Evolutionary conservation across 2,329 filamentous ascomycete species (phyloP), one percentile per base, ranked within the genome.

Genomic region (Ustilaginoidea virens): DNA sequence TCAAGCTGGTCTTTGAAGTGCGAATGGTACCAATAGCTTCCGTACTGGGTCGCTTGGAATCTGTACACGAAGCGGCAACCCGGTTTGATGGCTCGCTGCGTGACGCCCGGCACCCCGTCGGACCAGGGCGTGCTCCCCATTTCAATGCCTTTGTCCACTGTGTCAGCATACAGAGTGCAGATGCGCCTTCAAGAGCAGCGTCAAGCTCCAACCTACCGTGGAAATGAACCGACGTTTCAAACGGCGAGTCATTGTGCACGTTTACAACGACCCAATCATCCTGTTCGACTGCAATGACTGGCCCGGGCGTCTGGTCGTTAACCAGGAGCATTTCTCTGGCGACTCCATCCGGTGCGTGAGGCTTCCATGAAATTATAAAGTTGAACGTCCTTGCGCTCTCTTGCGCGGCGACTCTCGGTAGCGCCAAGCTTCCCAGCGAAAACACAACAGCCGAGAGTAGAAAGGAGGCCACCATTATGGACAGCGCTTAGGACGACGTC

Each of bases 271-370:
- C 53, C 14, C 49, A 43, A 30, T 33, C 31, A 13, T 33, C 28
- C 12, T 33, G 28, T n/a, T 33, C 31, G 10, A 25, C 27, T 27
- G 64, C 57, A 7, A 80, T 57, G 2, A 56, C 50, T 0, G 75
- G 75, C 0, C 72, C 76, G 1, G 75, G 74, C 27, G 67, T 70
- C 39, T 69, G 58, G 8, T 63, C 64, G 36, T 78, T 77, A 40
- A 74, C 49, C 23, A 75, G 51, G 36, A 62, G 40, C 48, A 63
- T 58, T 23, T 58, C 36, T 9, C 56, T 48, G 1, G 45, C 33
- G 31, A 56, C 50, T 15, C 68, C 67, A 46, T 62, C 55, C 0
- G 60, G 60, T 0, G 53, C 49, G 18, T 51, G 30, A 1, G 44
- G 40, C 13, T 52, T 48, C 51, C 53, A 60, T 5, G 55, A 56